Evolutionary conservation across 2,329 filamentous ascomycete genomes (phyloP), one percentile per base, ranked within the genome.

Genomic region (Calonectria montana): DNA sequence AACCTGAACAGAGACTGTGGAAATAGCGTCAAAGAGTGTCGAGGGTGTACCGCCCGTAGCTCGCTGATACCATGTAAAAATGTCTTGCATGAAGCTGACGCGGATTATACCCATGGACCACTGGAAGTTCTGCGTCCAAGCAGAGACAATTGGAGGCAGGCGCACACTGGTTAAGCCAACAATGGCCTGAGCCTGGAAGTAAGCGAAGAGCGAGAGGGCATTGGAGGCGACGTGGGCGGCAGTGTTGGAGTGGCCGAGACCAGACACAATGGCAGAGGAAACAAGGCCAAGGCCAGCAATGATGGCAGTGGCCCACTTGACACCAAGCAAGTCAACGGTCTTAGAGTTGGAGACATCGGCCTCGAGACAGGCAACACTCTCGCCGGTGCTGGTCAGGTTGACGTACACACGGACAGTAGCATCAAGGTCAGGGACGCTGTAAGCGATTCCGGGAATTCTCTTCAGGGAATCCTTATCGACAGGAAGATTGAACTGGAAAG

Each of bases 51-150:
- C 96, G 65, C 96, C 96, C 3, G 96, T 98, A 3, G 96, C 91
- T 73, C 96, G 94, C 85, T 98, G 96, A 82, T 98, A 98, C 96
- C 96, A 98, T 41, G 95, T 97, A 73, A 94, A 94, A 80, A 98
- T 94, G 59, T 88, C 88, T 86, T 98, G 95, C 85, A 98, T 90
- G 83, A 97, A 98, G n/a, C 87, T 88, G 48, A 98, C 89, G 64
- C 91, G 90, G 79, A 98, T 97, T 79, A 98, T 95, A 78, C 96
- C 96, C 94, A 98, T 97, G 80, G 93, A 97, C 96, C 96, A 98
- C 82, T 97, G 94, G 86, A 98, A 98, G 85, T 98, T 96, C 85
- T 98, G 96, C 2, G 96, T 98, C 96, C 96, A 98, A 0, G 96
- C 90, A 79, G 94, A 90, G 66, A 97, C 96, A 73, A 98, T 94